phyloP scores from a whole-genome alignment of 2,329 filamentous ascomycete genomes.

The Xylariaceae sp. region DNA sequence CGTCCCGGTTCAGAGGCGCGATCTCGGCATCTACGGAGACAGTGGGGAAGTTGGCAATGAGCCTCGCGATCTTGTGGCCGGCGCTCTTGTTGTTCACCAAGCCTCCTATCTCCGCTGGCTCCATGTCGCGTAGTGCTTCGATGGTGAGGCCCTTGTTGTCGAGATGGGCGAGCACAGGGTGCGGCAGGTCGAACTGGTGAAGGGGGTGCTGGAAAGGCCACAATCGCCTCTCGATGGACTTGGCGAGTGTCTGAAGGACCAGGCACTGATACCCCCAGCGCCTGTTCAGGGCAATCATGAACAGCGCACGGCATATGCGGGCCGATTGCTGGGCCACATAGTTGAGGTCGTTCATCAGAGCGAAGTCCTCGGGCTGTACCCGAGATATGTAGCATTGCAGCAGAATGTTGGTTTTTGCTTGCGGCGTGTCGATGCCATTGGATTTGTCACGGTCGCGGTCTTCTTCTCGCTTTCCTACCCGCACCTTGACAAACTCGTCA shows the following conservation, averaged over 20 bases:
- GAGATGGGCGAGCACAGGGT: conserved; percentile 75
- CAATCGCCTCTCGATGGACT: conserved; percentile 92
- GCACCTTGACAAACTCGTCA: conserved; percentile 77
- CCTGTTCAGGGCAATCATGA: conserved; percentile 94
- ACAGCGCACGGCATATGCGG: conserved; percentile 87
- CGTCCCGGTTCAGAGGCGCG: conserved; percentile 88
- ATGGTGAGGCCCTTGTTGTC: conserved; percentile 79
- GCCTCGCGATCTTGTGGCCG: conserved; percentile 72
- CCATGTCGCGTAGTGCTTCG: conserved; percentile 87
- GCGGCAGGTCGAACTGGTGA: conserved; percentile 87
- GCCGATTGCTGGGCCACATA: conserved; percentile 96
- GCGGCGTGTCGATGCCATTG: conserved; percentile 63
- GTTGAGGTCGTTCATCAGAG: conserved; percentile 81
- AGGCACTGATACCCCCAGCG: conserved; percentile 95
- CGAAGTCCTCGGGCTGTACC: conserved; percentile 86
- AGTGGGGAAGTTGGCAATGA: conserved; percentile 89
- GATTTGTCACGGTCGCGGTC: conserved; percentile 73
- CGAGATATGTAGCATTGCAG: conserved; percentile 91
- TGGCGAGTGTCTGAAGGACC: conserved; percentile 84
- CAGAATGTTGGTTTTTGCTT: conserved; percentile 92
- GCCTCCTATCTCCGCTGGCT: conserved; percentile 79
- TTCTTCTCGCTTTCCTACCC: conserved; percentile 65
- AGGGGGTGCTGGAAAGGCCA: conserved; percentile 96
- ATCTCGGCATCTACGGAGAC: conserved; percentile 89
- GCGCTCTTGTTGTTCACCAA: conserved; percentile 88